These are phyloP conservation scores for Candida smagusa DNA, from an alignment of 1,139 yeast species.

Conservation along the genomic window DNA sequence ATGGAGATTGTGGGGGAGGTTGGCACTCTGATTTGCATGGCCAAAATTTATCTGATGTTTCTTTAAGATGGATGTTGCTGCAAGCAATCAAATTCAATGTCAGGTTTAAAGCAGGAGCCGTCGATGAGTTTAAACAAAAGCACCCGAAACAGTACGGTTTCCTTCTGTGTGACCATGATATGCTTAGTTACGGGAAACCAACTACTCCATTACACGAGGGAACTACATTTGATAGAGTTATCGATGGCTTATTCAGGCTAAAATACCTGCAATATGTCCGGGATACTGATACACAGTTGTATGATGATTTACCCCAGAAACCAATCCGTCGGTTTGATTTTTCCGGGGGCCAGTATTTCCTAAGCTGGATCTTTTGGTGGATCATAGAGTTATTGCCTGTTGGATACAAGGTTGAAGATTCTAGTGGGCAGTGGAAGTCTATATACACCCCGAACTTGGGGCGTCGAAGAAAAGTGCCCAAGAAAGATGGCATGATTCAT, in stretches of 20 bases:
- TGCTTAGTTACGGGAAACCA: constrained; percentile 21
- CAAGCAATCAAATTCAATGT: constrained; percentile 52
- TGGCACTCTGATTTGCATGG: constrained; percentile 41
- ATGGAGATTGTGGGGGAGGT: constrained; percentile 66
- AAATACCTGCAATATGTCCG: neutral
- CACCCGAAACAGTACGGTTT: constrained; percentile 37
- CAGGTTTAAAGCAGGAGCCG: constrained; percentile 34
- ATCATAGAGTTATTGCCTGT: constrained; percentile 55
- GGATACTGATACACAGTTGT: neutral
- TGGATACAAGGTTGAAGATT: constrained; percentile 46
- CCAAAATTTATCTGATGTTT: constrained; percentile 31
- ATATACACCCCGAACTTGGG: constrained; percentile 55
- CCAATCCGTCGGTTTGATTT: constrained; percentile 28
- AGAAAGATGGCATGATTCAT: constrained; percentile 41
- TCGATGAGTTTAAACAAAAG: constrained; percentile 35
- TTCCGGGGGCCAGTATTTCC: constrained; percentile 25
- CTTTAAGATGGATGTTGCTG: constrained; percentile 58
- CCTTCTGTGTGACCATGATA: constrained; percentile 48
- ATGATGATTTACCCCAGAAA: constrained; percentile 6
- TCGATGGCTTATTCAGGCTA: neutral
- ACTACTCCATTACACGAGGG: neutral
- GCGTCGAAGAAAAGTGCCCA: constrained; percentile 45
- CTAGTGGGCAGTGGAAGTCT: constrained; percentile 45
- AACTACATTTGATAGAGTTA: neutral
- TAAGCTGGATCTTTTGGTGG: constrained; percentile 51